These are phyloP conservation scores for Posidonia oceanica DNA, from an alignment of 116 monocot genomes.

Conservation along the genomic window DNA sequence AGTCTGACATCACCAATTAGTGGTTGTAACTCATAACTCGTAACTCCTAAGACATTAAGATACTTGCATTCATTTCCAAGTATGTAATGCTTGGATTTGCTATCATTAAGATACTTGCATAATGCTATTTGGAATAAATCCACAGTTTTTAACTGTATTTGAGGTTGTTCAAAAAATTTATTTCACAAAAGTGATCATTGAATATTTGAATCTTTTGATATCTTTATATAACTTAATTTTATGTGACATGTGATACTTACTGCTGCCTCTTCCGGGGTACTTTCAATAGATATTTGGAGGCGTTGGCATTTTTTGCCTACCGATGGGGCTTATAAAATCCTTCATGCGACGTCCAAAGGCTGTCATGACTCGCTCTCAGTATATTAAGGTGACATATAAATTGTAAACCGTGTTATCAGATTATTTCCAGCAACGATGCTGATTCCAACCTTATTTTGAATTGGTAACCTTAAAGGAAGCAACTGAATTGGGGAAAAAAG, in stretches of 20 bases:
- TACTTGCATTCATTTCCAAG: too few relatives aligned
- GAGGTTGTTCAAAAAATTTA: too few relatives aligned
- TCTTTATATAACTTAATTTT: too few relatives aligned
- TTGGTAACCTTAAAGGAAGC: slow-evolving; percentile 42
- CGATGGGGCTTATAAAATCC: slow-evolving; percentile 78
- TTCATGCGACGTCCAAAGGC: slow-evolving; percentile 92
- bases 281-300: slow-evolving; percentile 87
- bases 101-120: too few relatives aligned
- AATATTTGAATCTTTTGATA: too few relatives aligned
- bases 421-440: neutral
- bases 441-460: neutral
- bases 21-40: too few relatives aligned
- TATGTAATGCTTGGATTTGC: too few relatives aligned
- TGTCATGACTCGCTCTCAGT: slow-evolving; percentile 96
- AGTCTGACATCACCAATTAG: too few relatives aligned
- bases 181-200: too few relatives aligned
- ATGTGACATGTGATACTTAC: neutral
- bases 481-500: slow-evolving; percentile 95
- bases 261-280: slow-evolving; percentile 1
- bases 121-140: too few relatives aligned
- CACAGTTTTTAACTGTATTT: too few relatives aligned
- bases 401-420: neutral
- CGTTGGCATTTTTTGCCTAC: slow-evolving; percentile 90
- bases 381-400: slow-evolving; percentile 65
- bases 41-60: too few relatives aligned